Evolutionary conservation across 306 rosid species (phyloP).

Genomic region (Potentilla sterilis): DNA sequence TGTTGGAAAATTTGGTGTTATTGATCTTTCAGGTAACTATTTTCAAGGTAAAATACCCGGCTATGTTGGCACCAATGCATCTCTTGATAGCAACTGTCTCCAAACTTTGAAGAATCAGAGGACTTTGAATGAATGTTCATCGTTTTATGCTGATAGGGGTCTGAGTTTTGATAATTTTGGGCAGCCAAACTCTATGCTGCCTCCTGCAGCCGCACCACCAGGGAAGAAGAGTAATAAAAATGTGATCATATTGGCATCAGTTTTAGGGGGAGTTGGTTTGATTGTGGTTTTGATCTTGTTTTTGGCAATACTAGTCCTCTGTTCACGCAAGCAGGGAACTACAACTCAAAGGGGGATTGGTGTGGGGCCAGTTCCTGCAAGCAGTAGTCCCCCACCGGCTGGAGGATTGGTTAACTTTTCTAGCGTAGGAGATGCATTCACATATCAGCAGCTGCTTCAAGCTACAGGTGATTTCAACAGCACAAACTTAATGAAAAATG

Average conservation of each 20-base stretch:
- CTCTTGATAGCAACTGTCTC: slow-evolving; percentile 63
- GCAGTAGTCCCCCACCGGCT: slow-evolving; percentile 46
- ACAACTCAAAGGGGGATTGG: slow-evolving; percentile 50
- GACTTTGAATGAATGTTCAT: slow-evolving; percentile 45
- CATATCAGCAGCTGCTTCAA: slow-evolving; percentile 73
- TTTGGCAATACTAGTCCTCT: slow-evolving; percentile 34
- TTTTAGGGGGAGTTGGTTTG: slow-evolving; percentile 66
- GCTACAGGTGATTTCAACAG: slow-evolving; percentile 67
- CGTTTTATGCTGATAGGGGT: slow-evolving; percentile 66
- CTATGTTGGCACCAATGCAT: slow-evolving; percentile 37
- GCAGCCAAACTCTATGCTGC: slow-evolving; percentile 38
- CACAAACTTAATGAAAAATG: slow-evolving; percentile 64
- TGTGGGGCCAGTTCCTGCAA: slow-evolving; percentile 54
- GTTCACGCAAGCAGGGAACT: slow-evolving; percentile 39
- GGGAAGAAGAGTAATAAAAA: slow-evolving; percentile 56
- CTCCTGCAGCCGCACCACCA: slow-evolving; percentile 27
- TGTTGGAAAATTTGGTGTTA: slow-evolving; percentile 47
- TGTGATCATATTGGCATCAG: slow-evolving; percentile 62
- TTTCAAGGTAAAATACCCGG: slow-evolving; percentile 65
- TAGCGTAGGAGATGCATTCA: slow-evolving; percentile 64
- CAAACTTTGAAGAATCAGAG: slow-evolving; percentile 58
- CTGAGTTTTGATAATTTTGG: slow-evolving; percentile 66
- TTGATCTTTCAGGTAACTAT: slow-evolving; percentile 74
- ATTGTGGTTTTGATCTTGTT: slow-evolving; percentile 42
- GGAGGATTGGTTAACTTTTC: slow-evolving; percentile 48